phyloP scores from a whole-genome alignment of 1,284 basidiomycete genomes.

The Sporisorium graminicola region DNA sequence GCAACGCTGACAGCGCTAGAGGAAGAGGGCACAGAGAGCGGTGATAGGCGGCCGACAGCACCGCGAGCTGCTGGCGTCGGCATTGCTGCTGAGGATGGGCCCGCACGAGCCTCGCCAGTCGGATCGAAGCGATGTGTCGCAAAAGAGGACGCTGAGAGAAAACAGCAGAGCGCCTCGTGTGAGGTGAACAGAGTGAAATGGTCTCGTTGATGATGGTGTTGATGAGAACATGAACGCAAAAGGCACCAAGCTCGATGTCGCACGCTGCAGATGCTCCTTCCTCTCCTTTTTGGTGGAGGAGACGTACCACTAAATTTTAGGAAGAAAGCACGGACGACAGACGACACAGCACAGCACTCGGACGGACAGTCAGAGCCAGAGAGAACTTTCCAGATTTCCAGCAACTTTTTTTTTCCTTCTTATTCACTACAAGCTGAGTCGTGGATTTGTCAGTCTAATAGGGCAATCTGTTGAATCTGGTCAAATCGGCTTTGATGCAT shows the following conservation, averaged over 20 bases:
- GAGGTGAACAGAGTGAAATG: neutral
- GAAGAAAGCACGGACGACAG: slow-evolving; percentile 2
- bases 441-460: slow-evolving; percentile 22
- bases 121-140: neutral
- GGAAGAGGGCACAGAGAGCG: slow-evolving; percentile 26
- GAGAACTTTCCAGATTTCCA: slow-evolving; percentile 38
- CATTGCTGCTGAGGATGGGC: slow-evolving; percentile 13
- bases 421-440: neutral
- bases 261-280: neutral
- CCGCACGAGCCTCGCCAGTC: slow-evolving; percentile 1
- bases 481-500: neutral
- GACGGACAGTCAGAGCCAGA: neutral
- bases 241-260: neutral
- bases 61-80: slow-evolving; percentile 32
- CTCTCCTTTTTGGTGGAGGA: slow-evolving; percentile 2
- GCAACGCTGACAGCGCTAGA: slow-evolving; percentile 16
- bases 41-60: slow-evolving; percentile 26
- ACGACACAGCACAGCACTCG: too few relatives aligned
- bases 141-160: slow-evolving; percentile 1
- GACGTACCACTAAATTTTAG: slow-evolving; percentile 7
- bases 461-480: slow-evolving; percentile 1
- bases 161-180: neutral
- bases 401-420: neutral
- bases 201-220: neutral
- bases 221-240: neutral